Evolutionary conservation across 805 yeast species (phyloP).

Genomic region (Danielia reshetovae): DNA sequence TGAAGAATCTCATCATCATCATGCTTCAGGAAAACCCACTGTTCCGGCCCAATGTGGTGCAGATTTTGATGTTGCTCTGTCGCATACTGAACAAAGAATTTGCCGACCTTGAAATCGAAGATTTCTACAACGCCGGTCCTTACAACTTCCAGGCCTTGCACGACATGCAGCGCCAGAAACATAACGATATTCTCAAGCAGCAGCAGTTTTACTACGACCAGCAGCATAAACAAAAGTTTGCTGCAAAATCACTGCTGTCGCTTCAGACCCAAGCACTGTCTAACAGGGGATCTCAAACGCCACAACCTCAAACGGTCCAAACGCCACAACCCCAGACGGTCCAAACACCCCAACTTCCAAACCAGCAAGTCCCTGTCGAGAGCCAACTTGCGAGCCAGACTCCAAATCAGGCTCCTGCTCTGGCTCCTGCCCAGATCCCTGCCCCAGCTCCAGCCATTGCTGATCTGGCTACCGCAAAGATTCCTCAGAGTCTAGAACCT

Average conservation of each 20-base stretch:
- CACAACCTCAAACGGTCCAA: background rate
- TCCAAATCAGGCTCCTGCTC: background rate
- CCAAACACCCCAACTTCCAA: too few species aligned
- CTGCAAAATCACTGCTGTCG: background rate
- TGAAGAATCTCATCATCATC: constrained; percentile 71
- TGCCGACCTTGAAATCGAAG: constrained; percentile 29
- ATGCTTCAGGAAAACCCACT: constrained; percentile 81
- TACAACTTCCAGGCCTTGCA: constrained; percentile 56
- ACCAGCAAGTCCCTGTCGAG: background rate
- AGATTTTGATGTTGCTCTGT: constrained; percentile 64
- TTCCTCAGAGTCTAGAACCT: background rate
- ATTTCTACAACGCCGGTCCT: constrained; percentile 48
- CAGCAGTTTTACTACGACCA: constrained; percentile 40
- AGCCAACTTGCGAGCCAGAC: background rate
- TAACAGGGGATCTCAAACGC: background rate
- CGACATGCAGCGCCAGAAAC: constrained; percentile 42
- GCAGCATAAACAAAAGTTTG: background rate
- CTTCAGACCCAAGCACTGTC: constrained; percentile 1
- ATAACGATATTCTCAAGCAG: constrained; percentile 30
- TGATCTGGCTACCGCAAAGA: background rate
- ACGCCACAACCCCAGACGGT: too few species aligned
- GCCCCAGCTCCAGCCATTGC: background rate
- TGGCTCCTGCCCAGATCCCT: background rate
- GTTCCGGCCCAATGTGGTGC: constrained; percentile 82
- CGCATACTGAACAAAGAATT: constrained; percentile 43